Evolutionary conservation across 495 filamentous ascomycete genomes (phyloP).

Genomic region (Aspergillus sparsus): DNA sequence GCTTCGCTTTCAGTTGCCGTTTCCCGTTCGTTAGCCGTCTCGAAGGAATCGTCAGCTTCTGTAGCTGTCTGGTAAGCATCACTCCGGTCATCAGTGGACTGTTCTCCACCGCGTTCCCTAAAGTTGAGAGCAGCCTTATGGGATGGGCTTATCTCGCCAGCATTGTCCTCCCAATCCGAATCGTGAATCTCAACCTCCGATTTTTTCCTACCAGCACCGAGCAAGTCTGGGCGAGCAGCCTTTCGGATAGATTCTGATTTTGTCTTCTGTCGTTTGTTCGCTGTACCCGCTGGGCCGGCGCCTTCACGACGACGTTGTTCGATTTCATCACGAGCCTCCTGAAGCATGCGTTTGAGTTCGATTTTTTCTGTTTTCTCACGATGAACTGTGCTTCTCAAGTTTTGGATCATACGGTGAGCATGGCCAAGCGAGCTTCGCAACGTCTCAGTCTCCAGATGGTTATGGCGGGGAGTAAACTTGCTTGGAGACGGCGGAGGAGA

Average conservation of each 20-base stretch:
- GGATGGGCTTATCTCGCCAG: constrained; percentile 53
- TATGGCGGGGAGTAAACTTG: constrained; percentile 88
- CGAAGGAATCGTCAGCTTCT: constrained; percentile 83
- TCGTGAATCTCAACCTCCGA: constrained; percentile 76
- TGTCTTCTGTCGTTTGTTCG: constrained; percentile 67
- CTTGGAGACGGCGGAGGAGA: constrained; percentile 88
- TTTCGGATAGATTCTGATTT: constrained; percentile 76
- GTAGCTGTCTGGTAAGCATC: constrained; percentile 85
- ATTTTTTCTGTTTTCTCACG: constrained; percentile 98
- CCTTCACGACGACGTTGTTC: constrained; percentile 70
- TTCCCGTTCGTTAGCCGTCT: constrained; percentile 74
- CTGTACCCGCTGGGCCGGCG: constrained; percentile 39
- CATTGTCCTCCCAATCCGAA: constrained; percentile 88
- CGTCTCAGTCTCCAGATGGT: constrained; percentile 88
- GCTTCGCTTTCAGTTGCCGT: constrained; percentile 84
- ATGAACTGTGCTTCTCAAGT: constrained; percentile 88
- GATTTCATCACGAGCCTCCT: constrained; percentile 91
- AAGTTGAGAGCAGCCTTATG: constrained; percentile 28
- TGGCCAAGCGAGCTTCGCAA: constrained; percentile 90
- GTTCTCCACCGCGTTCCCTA: constrained; percentile 23
- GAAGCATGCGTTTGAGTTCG: constrained; percentile 91
- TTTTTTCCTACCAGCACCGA: constrained; percentile 75
- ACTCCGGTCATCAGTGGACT: constrained; percentile 45
- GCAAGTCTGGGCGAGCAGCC: constrained; percentile 64
- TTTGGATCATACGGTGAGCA: constrained; percentile 94